These are phyloP conservation scores for Tolypocladium tropicale DNA, from an alignment of 2,329 filamentous ascomycete genomes.

Conservation along the genomic window DNA sequence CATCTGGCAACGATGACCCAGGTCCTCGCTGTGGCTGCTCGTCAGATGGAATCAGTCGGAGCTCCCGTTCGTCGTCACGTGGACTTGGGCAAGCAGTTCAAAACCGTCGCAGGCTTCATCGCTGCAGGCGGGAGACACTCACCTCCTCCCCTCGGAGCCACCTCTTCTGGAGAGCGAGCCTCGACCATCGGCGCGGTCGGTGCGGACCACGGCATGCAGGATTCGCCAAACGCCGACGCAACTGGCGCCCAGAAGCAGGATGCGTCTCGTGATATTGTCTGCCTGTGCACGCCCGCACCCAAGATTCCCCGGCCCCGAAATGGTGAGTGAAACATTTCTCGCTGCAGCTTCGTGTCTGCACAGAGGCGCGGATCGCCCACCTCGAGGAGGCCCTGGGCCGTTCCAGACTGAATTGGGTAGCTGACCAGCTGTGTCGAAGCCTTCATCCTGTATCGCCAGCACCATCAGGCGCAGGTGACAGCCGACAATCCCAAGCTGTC, in stretches of 20 bases:
- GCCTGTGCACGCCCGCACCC: slow-evolving; percentile 44
- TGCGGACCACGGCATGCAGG: slow-evolving; percentile 25
- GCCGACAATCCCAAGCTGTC: slow-evolving; percentile 77
- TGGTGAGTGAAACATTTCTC: slow-evolving; percentile 30
- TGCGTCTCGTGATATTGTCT: slow-evolving; percentile 34
- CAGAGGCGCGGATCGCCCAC: background rate
- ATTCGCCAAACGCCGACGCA: slow-evolving; percentile 17
- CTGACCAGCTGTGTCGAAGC: slow-evolving; percentile 44
- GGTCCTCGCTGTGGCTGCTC: slow-evolving; percentile 12
- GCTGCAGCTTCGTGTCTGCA: background rate
- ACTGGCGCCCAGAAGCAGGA: slow-evolving; percentile 18
- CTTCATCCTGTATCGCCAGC: slow-evolving; percentile 94
- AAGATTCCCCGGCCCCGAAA: slow-evolving; percentile 50
- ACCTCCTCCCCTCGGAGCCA: slow-evolving; percentile 3
- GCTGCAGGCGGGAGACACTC: slow-evolving; percentile 4
- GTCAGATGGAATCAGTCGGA: slow-evolving; percentile 11
- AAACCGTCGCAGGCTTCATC: slow-evolving; percentile 3
- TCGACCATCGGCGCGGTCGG: slow-evolving; percentile 35
- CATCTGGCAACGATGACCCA: slow-evolving; percentile 11
- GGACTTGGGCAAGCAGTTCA: slow-evolving; percentile 11
- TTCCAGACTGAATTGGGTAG: background rate
- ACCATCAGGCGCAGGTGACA: slow-evolving; percentile 76
- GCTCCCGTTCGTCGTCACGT: slow-evolving; percentile 10
- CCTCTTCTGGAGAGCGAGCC: slow-evolving; percentile 29
- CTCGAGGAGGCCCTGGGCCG: background rate